These are phyloP conservation scores for Marasmius tenuissimus DNA, from an alignment of 1,284 basidiomycete species.

Conservation along the genomic window DNA sequence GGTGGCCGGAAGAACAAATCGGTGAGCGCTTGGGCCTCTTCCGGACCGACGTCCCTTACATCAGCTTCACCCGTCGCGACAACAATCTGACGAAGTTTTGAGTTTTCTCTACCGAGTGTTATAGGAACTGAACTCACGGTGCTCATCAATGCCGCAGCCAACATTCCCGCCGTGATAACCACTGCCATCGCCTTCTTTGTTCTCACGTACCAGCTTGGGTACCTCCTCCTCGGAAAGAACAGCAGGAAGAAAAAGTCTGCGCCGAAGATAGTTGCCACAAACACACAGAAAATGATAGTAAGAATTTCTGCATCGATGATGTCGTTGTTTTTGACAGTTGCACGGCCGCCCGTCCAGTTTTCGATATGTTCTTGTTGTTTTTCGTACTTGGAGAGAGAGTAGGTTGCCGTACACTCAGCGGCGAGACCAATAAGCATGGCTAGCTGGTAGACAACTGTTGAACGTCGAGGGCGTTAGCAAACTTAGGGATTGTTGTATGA, in stretches of 20 bases:
- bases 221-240: slow-evolving; percentile 29
- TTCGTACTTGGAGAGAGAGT: slow-evolving; percentile 32
- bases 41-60: slow-evolving; percentile 24
- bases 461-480: not conserved
- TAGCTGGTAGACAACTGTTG: slow-evolving; percentile 20
- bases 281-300: slow-evolving; percentile 31
- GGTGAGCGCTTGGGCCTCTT: slow-evolving; percentile 14
- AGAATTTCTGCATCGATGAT: slow-evolving; percentile 26
- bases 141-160: slow-evolving; percentile 25
- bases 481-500: not conserved
- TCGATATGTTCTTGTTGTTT: slow-evolving; percentile 26
- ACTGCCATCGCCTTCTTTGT: slow-evolving; percentile 23
- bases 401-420: slow-evolving; percentile 34
- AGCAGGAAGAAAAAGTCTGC: slow-evolving; percentile 35
- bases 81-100: slow-evolving; percentile 21
- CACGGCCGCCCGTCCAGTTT: slow-evolving; percentile 13
- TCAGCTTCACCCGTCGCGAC: slow-evolving; percentile 21
- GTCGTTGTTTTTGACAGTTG: slow-evolving; percentile 27
- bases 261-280: slow-evolving; percentile 33
- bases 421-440: slow-evolving; percentile 31
- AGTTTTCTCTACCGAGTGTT: no score
- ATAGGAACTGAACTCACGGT: slow-evolving; percentile 23
- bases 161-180: slow-evolving; percentile 24
- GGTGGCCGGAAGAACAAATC: slow-evolving; percentile 26
- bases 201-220: slow-evolving; percentile 29